These are phyloP conservation scores for Ceratocystis lukuohia DNA, from an alignment of 2,329 filamentous ascomycete species.

Conservation along the genomic window DNA sequence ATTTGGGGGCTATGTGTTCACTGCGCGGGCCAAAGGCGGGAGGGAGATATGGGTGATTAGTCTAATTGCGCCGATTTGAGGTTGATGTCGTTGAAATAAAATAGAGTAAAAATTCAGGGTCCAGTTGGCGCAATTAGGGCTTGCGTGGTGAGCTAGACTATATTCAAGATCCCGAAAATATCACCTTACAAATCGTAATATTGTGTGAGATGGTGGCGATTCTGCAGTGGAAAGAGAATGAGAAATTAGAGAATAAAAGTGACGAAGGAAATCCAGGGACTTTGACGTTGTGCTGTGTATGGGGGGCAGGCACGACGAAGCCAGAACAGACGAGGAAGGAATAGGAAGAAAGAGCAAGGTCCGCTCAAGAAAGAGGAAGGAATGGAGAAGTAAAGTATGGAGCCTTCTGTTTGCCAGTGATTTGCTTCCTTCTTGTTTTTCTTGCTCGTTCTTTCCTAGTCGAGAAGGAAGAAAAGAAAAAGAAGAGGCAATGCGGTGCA, in stretches of 20 bases:
- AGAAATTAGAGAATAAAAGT: neutral
- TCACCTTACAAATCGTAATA: neutral
- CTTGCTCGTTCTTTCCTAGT: neutral
- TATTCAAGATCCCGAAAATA: neutral
- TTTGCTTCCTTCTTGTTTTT: neutral
- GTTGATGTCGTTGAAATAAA: neutral
- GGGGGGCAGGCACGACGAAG: neutral
- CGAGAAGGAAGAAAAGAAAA: neutral
- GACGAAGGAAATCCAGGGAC: neutral
- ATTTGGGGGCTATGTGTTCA: constrained; percentile 20
- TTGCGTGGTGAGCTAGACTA: neutral
- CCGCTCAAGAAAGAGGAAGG: constrained; percentile 3
- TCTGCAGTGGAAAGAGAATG: neutral
- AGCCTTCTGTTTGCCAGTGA: neutral
- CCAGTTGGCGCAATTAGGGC: neutral
- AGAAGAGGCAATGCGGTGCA: neutral
- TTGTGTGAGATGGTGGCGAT: neutral
- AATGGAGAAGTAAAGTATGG: constrained; percentile 8
- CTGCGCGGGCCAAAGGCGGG: constrained; percentile 19
- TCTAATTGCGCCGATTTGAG: constrained; percentile 6
- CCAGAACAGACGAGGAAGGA: neutral
- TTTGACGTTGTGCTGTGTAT: constrained; percentile 1
- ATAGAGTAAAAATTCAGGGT: constrained; percentile 1
- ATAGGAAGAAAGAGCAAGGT: neutral
- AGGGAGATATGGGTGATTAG: constrained; percentile 1